Percentiles rank a stretch among this genome's conserved stretches.
These are phyloP conservation scores for Neoboletus subvelutipes DNA, from an alignment of 768 basidiomycete genomes.

Conservation along the genomic window DNA sequence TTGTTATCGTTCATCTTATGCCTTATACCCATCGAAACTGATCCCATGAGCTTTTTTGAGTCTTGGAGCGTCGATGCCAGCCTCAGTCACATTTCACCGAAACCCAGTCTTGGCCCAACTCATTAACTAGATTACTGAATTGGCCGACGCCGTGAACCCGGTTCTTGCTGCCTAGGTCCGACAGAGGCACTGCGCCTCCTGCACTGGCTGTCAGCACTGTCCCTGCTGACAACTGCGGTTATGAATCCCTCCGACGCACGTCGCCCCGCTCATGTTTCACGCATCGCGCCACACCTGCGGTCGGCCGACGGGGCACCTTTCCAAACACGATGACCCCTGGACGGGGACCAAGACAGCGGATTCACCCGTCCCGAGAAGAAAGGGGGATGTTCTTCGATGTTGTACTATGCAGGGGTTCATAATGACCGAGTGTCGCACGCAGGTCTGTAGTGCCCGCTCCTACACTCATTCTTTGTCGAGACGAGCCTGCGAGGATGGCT, in stretches of 20 bases:
- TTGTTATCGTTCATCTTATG: neutral
- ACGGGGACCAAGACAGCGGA: neutral
- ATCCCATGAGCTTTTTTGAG: too few relatives aligned
- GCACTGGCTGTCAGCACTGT: neutral
- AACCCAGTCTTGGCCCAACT: neutral
- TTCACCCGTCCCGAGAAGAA: neutral
- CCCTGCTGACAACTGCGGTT: neutral
- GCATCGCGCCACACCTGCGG: neutral
- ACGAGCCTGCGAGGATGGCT: neutral
- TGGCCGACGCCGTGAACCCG: neutral
- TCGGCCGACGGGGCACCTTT: neutral
- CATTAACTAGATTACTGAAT: neutral
- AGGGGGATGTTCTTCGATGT: neutral
- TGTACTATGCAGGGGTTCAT: too few relatives aligned
- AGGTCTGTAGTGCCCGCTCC: conserved; percentile 13
- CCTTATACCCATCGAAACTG: neutral
- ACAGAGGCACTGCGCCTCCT: neutral
- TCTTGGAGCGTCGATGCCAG: neutral
- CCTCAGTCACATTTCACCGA: neutral
- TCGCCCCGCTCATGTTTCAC: neutral
- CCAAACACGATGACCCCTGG: neutral
- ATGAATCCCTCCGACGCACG: neutral
- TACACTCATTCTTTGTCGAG: neutral
- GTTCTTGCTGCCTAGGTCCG: neutral
- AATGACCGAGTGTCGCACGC: conserved; percentile 6